Base-by-base conservation (phyloP, 768 basidiomycete species). In the Leccinellum luteum region DNA sequence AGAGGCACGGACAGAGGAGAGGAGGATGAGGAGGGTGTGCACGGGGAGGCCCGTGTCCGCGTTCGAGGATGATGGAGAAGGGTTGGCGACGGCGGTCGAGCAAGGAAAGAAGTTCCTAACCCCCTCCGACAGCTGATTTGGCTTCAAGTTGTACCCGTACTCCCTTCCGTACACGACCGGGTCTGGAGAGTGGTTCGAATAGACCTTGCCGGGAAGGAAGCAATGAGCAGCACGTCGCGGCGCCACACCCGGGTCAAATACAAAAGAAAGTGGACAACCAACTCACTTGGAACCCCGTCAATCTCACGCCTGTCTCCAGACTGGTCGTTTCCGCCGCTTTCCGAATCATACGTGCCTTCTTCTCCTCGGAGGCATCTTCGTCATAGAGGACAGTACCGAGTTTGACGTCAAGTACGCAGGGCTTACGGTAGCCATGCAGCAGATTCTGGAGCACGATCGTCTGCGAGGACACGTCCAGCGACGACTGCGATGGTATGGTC, bases 381-480 rank as follows among this genome's bases (percentile, higher is more conserved):
- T 91, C 93, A 60, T 90, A 91, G n/a, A 98, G 80, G 1, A 89
- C 78, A 0, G 89, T 95, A 1, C 97, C 97, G 15, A 98, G 87
- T 72, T 98, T 99, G 69, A 94, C 79, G 69, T 99, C 96, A 28
- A 98, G 77, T 56, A 97, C 82, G 63, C 90, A 93, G 6, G 95
- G 95, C 68, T 85, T 88, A 34, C 73, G 64, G 76, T 94, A 98
- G 1, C 79, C 67, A 62, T 87, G 73, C 2, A 89, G 74, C 13
- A 94, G 75, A 70, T 99, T 98, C 74, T 95, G 88, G 3, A 99
- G 74, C 30, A 96, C 92, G 53, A 96, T 75, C 57, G 84, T 86
- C 78, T 94, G 85, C 78, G 62, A 62, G 1, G 56, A 25, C 21
- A 21, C 4, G 2, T 25, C 49, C 9, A 48, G 31, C 25, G 25